These are phyloP conservation scores for Phaeomoniella chlamydospora DNA, from an alignment of 2,329 filamentous ascomycete genomes.

Conservation along the genomic window DNA sequence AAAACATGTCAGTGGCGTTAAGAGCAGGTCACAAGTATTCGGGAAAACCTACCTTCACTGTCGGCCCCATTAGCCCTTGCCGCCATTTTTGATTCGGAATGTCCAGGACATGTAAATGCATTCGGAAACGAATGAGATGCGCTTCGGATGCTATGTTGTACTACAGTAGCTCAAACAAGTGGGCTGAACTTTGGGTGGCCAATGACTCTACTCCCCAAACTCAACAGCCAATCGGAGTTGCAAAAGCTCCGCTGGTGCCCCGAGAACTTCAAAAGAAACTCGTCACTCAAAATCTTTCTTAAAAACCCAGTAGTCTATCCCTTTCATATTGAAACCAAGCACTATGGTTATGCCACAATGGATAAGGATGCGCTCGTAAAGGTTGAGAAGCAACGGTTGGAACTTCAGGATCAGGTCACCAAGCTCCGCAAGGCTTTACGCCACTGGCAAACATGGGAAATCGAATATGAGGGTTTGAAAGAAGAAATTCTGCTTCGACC, in stretches of 20 bases:
- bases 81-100: slow-evolving; percentile 1
- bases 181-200: no score
- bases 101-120: no score
- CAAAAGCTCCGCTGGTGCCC: slow-evolving; percentile 1
- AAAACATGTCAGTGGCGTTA: slow-evolving; percentile 1
- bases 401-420: slow-evolving; percentile 61
- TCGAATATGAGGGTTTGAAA: slow-evolving; percentile 79
- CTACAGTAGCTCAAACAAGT: no score
- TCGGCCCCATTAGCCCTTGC: neutral
- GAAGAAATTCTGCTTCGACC: slow-evolving; percentile 56
- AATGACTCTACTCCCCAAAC: no score
- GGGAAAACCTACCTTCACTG: slow-evolving; percentile 1
- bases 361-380: slow-evolving; percentile 42
- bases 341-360: slow-evolving; percentile 14
- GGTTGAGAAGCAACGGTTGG: slow-evolving; percentile 59
- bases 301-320: no score
- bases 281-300: slow-evolving; percentile 6
- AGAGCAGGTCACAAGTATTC: neutral
- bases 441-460: slow-evolving; percentile 83
- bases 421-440: slow-evolving; percentile 62
- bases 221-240: slow-evolving; percentile 6
- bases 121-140: no score
- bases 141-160: no score
- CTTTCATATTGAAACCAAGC: no score
- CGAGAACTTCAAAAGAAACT: neutral